phyloP scores from a whole-genome alignment of 768 basidiomycete genomes.

The Naganishia vishniacii region DNA sequence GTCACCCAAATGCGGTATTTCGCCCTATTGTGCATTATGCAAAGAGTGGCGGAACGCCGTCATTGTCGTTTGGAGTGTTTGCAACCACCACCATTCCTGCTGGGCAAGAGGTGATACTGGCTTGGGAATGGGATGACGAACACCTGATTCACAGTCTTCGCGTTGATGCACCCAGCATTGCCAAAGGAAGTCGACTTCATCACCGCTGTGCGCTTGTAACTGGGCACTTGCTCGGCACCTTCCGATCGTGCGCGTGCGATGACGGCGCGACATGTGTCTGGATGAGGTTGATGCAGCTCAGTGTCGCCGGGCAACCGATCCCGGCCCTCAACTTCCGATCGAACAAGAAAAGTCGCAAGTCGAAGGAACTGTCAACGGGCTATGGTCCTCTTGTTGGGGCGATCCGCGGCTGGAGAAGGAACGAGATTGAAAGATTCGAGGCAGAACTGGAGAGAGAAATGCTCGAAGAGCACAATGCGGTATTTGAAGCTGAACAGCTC shows the following conservation, averaged over 20 bases:
- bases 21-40: slow-evolving; percentile 54
- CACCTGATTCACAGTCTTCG: slow-evolving; percentile 74
- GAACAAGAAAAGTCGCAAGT: slow-evolving; percentile 3
- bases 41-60: slow-evolving; percentile 34
- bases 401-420: slow-evolving; percentile 41
- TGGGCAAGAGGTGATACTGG: slow-evolving; percentile 78
- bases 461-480: slow-evolving; percentile 16
- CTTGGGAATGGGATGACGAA: slow-evolving; percentile 96
- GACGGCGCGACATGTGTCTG: slow-evolving; percentile 39
- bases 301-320: slow-evolving; percentile 23
- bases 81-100: slow-evolving; percentile 67
- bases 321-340: slow-evolving; percentile 12
- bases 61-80: slow-evolving; percentile 70
- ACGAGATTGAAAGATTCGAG: slow-evolving; percentile 31
- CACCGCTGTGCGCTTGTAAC: slow-evolving; percentile 34
- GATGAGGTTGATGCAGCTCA: slow-evolving; percentile 31
- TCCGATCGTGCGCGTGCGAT: slow-evolving; percentile 45
- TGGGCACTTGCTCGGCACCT: slow-evolving; percentile 38
- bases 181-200: slow-evolving; percentile 13
- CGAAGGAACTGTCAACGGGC: neutral
- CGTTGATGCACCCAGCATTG: slow-evolving; percentile 15
- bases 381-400: slow-evolving; percentile 38
- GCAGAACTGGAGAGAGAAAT: slow-evolving; percentile 35
- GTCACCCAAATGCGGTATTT: slow-evolving; percentile 63
- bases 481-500: neutral